These are phyloP conservation scores for Colletotrichum simmondsii DNA, from an alignment of 2,329 filamentous ascomycete species.

Conservation along the genomic window DNA sequence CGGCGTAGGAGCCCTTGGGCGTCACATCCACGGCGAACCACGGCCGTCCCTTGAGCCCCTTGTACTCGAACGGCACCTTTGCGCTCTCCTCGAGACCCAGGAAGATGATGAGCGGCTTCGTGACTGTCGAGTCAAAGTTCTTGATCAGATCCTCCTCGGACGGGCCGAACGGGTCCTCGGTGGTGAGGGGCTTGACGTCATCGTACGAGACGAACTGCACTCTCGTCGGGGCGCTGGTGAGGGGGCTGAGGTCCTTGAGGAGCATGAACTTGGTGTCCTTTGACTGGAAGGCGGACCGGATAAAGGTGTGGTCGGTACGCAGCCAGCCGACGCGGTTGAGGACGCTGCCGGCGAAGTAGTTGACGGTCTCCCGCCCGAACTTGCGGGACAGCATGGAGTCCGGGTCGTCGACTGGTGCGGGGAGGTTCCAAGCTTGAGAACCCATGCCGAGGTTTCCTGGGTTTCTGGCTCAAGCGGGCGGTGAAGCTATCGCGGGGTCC, in stretches of 20 bases:
- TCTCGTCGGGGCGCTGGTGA: slow-evolving; percentile 60
- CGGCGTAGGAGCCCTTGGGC: slow-evolving; percentile 71
- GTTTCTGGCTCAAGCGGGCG: background rate
- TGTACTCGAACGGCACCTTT: slow-evolving; percentile 65
- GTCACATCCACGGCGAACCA: slow-evolving; percentile 94
- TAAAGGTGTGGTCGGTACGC: slow-evolving; percentile 76
- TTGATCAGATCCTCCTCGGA: slow-evolving; percentile 79
- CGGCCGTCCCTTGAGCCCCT: slow-evolving; percentile 80
- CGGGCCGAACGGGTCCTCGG: slow-evolving; percentile 75
- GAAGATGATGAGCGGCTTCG: slow-evolving; percentile 81
- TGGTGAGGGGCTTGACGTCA: slow-evolving; percentile 78
- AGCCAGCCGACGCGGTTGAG: slow-evolving; percentile 85
- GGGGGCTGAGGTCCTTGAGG: slow-evolving; percentile 81
- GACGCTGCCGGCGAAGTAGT: slow-evolving; percentile 85
- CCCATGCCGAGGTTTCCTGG: slow-evolving; percentile 28
- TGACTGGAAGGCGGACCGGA: slow-evolving; percentile 74
- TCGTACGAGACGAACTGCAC: slow-evolving; percentile 76
- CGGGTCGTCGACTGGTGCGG: slow-evolving; percentile 55
- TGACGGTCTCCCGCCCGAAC: slow-evolving; percentile 83
- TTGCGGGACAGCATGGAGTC: slow-evolving; percentile 78
- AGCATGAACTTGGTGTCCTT: slow-evolving; percentile 78
- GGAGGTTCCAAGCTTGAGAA: slow-evolving; percentile 51
- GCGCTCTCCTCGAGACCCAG: slow-evolving; percentile 80
- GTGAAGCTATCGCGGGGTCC: slow-evolving; percentile 29
- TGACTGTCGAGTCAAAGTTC: slow-evolving; percentile 77